These are phyloP conservation scores for Zelonia costaricensis DNA, from an alignment of 208 protist species.

Conservation along the genomic window DNA sequence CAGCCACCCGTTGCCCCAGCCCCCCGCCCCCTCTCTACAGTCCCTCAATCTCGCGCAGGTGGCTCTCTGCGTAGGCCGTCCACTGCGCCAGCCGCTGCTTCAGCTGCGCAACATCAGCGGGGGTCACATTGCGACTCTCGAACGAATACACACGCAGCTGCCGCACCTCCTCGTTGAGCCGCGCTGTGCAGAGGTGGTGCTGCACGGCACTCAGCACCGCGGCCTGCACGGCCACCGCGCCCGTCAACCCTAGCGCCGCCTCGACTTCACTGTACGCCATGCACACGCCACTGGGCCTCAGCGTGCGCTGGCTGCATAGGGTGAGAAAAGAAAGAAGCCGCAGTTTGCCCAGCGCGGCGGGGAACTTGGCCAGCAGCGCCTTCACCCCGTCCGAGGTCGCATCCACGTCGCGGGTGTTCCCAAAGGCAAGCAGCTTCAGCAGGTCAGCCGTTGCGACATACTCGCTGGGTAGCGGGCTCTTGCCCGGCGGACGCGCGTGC, in stretches of 20 bases:
- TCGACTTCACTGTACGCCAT: slow-evolving; percentile 35
- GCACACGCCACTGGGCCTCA: slow-evolving; percentile 7
- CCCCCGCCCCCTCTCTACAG: no score
- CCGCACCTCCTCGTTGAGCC: slow-evolving; percentile 42
- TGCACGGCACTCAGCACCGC: slow-evolving; percentile 48
- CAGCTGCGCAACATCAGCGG: slow-evolving; percentile 29
- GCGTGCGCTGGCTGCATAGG: slow-evolving; percentile 23
- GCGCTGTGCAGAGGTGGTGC: slow-evolving; percentile 40
- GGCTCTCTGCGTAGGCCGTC: slow-evolving; percentile 26
- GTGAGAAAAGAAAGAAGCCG: slow-evolving; percentile 46
- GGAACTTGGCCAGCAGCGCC: slow-evolving; percentile 20
- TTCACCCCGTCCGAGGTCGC: slow-evolving; percentile 6
- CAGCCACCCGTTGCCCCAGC: no score
- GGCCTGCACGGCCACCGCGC: slow-evolving; percentile 34
- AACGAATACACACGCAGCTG: slow-evolving; percentile 43
- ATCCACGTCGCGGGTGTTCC: slow-evolving; percentile 4
- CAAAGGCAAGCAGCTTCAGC: slow-evolving; percentile 24
- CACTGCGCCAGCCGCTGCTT: slow-evolving; percentile 37
- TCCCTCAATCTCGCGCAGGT: slow-evolving; percentile 38
- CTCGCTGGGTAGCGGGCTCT: background rate
- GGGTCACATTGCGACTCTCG: slow-evolving; percentile 38
- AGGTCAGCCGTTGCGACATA: slow-evolving; percentile 10
- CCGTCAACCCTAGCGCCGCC: slow-evolving; percentile 14
- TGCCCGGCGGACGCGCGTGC: slow-evolving; percentile 1
- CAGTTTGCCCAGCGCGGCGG: slow-evolving; percentile 28